Evolutionary conservation across 805 yeast genomes (phyloP).

Genomic region (Tetrapisispora pingtungensis): DNA sequence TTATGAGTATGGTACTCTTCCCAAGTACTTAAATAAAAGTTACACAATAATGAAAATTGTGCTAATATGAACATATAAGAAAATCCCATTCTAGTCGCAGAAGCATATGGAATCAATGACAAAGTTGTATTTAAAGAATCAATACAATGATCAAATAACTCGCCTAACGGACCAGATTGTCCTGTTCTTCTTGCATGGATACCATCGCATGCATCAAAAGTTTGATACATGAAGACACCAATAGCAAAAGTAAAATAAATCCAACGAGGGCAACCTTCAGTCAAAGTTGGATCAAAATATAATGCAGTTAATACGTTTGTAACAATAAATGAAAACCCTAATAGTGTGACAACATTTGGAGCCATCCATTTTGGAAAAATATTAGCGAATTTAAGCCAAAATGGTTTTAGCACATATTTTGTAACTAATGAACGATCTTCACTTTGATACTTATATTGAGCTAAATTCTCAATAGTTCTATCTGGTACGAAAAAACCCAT

Average conservation of each 20-base stretch:
- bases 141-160: constrained; percentile 83
- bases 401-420: constrained; percentile 67
- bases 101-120: constrained; percentile 62
- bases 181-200: constrained; percentile 93
- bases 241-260: constrained; percentile 67
- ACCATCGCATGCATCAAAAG: constrained; percentile 95
- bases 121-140: constrained; percentile 73
- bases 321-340: constrained; percentile 66
- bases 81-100: constrained; percentile 68
- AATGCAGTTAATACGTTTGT: constrained; percentile 56
- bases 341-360: constrained; percentile 79
- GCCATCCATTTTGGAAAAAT: constrained; percentile 84
- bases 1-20: constrained; percentile 90
- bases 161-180: constrained; percentile 93
- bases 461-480: constrained; percentile 40
- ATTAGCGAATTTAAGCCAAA: constrained; percentile 65
- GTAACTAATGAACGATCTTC: constrained; percentile 79
- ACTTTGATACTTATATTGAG: constrained; percentile 52
- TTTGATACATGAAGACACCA: constrained; percentile 83
- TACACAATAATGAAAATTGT: constrained; percentile 65
- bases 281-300: constrained; percentile 62
- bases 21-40: constrained; percentile 90
- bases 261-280: constrained; percentile 61
- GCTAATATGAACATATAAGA: constrained; percentile 50
- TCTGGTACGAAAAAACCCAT: constrained; percentile 65